Evolutionary conservation across 257 asterid species (phyloP).

Genomic region (Leonotis leonurus): DNA sequence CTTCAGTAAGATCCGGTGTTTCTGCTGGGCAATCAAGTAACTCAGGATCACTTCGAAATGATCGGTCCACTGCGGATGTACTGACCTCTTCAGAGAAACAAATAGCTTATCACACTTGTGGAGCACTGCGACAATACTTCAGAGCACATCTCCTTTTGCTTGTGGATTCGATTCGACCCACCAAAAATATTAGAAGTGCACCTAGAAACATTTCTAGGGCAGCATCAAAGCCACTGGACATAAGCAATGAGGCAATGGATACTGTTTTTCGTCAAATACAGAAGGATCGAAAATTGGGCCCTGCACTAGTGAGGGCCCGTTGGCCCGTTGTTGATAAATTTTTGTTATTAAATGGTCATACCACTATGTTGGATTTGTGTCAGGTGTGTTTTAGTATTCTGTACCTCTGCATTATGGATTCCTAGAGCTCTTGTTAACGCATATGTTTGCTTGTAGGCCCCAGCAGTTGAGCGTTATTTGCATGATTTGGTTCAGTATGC

Average conservation of each 20-base stretch:
- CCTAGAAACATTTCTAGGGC: conserved; percentile 75
- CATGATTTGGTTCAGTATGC: conserved; percentile 95
- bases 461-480: conserved; percentile 95
- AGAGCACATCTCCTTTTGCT: conserved; percentile 84
- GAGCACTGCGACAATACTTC: conserved; percentile 83
- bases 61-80: conserved; percentile 77
- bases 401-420: neutral
- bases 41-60: conserved; percentile 68
- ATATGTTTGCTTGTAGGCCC: conserved; percentile 53
- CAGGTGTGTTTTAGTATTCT: conserved; percentile 48
- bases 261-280: conserved; percentile 81
- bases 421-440: neutral
- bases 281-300: conserved; percentile 89
- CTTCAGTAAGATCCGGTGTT: conserved; percentile 92
- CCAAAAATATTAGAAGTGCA: conserved; percentile 67
- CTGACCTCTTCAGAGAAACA: conserved; percentile 92
- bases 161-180: conserved; percentile 85
- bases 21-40: conserved; percentile 60
- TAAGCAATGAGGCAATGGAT: conserved; percentile 93
- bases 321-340: conserved; percentile 90
- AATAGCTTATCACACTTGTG: conserved; percentile 92
- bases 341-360: conserved; percentile 69
- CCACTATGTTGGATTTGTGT: conserved; percentile 91
- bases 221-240: conserved; percentile 86
- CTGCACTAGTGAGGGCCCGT: conserved; percentile 74